phyloP scores from a whole-genome alignment of 2,329 filamentous ascomycete genomes.

The Ophiostoma sp. region DNA sequence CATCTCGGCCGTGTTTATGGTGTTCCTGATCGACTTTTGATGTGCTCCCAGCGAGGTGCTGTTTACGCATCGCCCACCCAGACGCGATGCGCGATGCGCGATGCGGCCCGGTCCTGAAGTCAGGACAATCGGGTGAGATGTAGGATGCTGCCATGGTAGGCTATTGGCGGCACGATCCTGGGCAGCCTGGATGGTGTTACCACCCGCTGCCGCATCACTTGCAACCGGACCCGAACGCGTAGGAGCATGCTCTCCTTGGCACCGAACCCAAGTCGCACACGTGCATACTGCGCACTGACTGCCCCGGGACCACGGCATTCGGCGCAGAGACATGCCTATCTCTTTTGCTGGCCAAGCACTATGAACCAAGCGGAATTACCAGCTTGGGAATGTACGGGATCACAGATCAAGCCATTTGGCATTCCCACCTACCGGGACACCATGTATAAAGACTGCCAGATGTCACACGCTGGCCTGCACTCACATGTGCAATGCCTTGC shows the following conservation, averaged over 20 bases:
- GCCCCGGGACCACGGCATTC: neutral
- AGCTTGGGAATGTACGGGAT: neutral
- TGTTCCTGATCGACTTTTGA: neutral
- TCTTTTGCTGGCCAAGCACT: neutral
- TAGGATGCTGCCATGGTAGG: neutral
- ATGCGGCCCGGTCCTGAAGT: slow-evolving; percentile 5
- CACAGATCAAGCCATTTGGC: neutral
- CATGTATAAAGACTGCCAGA: neutral
- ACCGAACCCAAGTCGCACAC: neutral
- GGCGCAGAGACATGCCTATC: neutral
- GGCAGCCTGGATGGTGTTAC: neutral
- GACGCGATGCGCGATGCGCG: neutral
- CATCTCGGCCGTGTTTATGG: neutral
- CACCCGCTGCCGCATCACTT: neutral
- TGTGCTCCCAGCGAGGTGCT: neutral
- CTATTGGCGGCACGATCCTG: neutral
- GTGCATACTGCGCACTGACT: neutral
- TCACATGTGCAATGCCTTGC: neutral
- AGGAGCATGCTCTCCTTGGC: neutral
- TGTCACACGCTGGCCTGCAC: neutral
- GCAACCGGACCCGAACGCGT: neutral
- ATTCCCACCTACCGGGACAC: neutral
- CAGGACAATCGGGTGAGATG: neutral
- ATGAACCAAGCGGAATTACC: neutral
- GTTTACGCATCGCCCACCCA: neutral